A percentile compares a stretch with the other conserved stretches of the same genome.
These are phyloP conservation scores for Vaccinium darrowii DNA, from an alignment of 148 eudicot species.

Conservation along the genomic window DNA sequence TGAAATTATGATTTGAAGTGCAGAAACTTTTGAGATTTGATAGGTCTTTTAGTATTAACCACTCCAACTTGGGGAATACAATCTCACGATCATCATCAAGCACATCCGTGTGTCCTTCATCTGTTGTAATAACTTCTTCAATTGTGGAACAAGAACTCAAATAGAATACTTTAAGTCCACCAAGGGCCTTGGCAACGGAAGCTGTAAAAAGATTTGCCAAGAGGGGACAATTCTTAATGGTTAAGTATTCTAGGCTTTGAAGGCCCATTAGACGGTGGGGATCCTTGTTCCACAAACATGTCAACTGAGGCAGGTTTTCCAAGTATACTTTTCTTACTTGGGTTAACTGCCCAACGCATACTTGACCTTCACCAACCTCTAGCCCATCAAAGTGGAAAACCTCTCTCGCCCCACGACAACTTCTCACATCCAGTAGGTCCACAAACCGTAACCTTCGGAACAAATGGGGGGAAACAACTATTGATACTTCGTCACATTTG, in stretches of 20 bases:
- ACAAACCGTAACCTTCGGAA: neutral
- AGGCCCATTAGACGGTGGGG: neutral
- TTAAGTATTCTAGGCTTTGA: neutral
- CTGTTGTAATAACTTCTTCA: neutral
- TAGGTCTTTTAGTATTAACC: neutral
- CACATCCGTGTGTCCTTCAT: neutral
- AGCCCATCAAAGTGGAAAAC: neutral
- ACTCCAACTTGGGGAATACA: neutral
- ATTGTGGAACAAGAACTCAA: neutral
- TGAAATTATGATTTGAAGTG: neutral
- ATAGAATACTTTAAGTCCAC: neutral
- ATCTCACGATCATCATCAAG: neutral
- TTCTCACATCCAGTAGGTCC: neutral
- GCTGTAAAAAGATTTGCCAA: neutral
- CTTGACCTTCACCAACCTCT: neutral
- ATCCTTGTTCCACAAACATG: neutral
- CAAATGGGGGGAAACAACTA: no score
- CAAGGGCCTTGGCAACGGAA: neutral
- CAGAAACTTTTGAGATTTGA: neutral
- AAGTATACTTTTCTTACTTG: neutral
- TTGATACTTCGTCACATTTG: no score
- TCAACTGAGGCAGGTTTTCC: neutral
- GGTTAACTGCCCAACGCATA: neutral
- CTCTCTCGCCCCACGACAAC: neutral
- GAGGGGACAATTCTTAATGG: neutral